These are phyloP conservation scores for Colletotrichum spinosum DNA, from an alignment of 2,329 filamentous ascomycete genomes.

Conservation along the genomic window DNA sequence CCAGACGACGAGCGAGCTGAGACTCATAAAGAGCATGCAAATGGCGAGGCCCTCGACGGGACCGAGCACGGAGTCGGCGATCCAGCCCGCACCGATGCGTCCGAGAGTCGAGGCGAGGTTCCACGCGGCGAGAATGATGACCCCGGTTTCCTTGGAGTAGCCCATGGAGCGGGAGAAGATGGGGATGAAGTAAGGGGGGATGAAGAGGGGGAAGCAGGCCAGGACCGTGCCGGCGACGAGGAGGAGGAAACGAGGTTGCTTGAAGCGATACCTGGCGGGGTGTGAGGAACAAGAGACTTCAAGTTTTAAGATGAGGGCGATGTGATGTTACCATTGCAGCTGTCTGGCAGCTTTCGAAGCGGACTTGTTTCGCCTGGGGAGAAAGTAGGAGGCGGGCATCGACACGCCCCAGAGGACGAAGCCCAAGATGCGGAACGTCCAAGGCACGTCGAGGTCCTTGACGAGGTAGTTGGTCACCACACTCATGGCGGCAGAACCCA, in stretches of 20 bases:
- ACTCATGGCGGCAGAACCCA: conserved; percentile 44
- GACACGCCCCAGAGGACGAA: conserved; percentile 44
- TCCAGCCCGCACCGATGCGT: conserved; percentile 42
- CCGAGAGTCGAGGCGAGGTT: conserved; percentile 44
- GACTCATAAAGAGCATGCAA: conserved; percentile 41
- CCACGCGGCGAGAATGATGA: conserved; percentile 42
- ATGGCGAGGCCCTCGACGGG: conserved; percentile 43
- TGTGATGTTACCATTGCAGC: conserved; percentile 41
- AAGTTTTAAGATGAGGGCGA: background rate
- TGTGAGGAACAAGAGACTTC: background rate
- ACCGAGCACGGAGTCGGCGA: conserved; percentile 42
- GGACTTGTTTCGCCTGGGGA: conserved; percentile 5
- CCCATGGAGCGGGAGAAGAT: conserved; percentile 42
- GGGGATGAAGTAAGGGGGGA: conserved; percentile 46
- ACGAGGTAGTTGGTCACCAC: conserved; percentile 41
- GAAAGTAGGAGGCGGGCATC: conserved; percentile 42
- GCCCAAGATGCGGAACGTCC: conserved; percentile 44
- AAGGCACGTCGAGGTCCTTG: conserved; percentile 40
- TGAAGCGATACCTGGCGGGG: conserved; percentile 41
- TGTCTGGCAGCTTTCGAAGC: conserved; percentile 18
- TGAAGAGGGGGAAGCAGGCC: conserved; percentile 43
- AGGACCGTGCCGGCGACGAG: conserved; percentile 41
- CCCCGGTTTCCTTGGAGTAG: conserved; percentile 38
- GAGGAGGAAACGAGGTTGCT: conserved; percentile 40
- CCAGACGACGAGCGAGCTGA: conserved; percentile 43